Evolutionary conservation across 2,329 filamentous ascomycete species (phyloP), one percentile per base, ranked within the genome.

Genomic region (Fusarium sp.): DNA sequence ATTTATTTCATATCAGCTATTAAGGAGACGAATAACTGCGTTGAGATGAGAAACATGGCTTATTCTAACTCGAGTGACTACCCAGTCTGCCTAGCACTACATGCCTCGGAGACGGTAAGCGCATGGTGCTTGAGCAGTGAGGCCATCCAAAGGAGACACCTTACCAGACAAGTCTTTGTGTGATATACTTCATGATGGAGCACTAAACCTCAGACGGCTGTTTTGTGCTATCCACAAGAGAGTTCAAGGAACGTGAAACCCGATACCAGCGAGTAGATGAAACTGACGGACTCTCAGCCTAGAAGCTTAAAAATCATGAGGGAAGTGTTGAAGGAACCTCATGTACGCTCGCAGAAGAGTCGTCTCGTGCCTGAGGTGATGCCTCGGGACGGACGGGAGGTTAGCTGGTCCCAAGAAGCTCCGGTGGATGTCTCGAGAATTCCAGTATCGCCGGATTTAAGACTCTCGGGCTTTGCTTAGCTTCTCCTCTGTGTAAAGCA

Each of bases 401-500:
- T 22, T 39, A 33, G 30, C 19, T 41, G 30, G 37, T 11, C 43
- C 26, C 40, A 30, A 44, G 15, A 43, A 41, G 32, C 14, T n/a
- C 20, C 35, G 17, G 22, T 45, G 57, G 49, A 33, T 54, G 49
- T 28, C 45, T 30, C 19, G 9, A 59, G 46, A 44, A 65, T 64
- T 65, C 52, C 61, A 64, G 60, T 43, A 22, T 19, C n/a, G 22
- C 39, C 45, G 24, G n/a, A 33, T 47, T 35, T 40, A 40, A 52
- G 22, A 11, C 35, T 41, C 24, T 15, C 47, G 14, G 41, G 37
- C 32, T 22, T 37, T 26, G 22, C 19, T 32, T 47, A 52, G 50
- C 60, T 22, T 48, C 37, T 45, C 41, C 32, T 28, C 35, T 37
- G 57, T 64, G 52, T 32, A 46, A 64, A 59, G 61, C 45, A 64